Evolutionary conservation across 2,329 filamentous ascomycete genomes (phyloP).

Genomic region (Ceratocystis colombiana): DNA sequence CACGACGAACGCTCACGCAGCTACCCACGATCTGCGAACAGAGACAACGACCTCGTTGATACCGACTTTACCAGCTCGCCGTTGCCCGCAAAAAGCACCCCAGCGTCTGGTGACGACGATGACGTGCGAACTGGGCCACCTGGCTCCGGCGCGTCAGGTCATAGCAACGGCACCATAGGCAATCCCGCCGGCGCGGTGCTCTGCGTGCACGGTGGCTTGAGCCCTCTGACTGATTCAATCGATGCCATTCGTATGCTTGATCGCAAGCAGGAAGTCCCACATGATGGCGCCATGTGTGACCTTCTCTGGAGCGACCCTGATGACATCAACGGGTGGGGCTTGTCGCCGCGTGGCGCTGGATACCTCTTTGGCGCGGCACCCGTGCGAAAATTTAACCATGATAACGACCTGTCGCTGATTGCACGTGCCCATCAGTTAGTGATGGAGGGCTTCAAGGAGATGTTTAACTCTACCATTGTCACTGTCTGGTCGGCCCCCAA

Average conservation of each 20-base stretch:
- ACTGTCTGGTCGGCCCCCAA: constrained; percentile 98
- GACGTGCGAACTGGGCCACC: constrained; percentile 53
- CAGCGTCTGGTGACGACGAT: constrained; percentile 31
- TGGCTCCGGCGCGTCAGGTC: constrained; percentile 66
- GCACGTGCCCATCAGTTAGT: constrained; percentile 93
- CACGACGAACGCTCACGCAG: constrained; percentile 60
- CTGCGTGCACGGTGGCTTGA: constrained; percentile 90
- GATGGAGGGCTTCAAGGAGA: constrained; percentile 99
- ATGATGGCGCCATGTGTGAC: constrained; percentile 98
- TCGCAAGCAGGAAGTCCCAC: constrained; percentile 94
- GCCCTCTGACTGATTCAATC: constrained; percentile 80
- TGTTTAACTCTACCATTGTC: constrained; percentile 93
- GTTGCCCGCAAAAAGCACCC: constrained; percentile 25
- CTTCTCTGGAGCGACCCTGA: constrained; percentile 96
- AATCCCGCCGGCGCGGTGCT: constrained; percentile 74
- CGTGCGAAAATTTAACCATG: constrained; percentile 89
- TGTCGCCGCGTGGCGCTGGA: constrained; percentile 85
- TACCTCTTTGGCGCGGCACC: constrained; percentile 95
- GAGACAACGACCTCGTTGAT: constrained; percentile 14
- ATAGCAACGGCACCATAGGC: constrained; percentile 52
- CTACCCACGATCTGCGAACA: constrained; percentile 7
- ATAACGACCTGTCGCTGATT: constrained; percentile 84
- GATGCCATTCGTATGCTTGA: constrained; percentile 94
- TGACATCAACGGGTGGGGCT: constrained; percentile 93
- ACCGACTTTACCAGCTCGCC: constrained; percentile 18